phyloP scores from a whole-genome alignment of 805 yeast genomes.

The Pichia rugopelliculosa region DNA sequence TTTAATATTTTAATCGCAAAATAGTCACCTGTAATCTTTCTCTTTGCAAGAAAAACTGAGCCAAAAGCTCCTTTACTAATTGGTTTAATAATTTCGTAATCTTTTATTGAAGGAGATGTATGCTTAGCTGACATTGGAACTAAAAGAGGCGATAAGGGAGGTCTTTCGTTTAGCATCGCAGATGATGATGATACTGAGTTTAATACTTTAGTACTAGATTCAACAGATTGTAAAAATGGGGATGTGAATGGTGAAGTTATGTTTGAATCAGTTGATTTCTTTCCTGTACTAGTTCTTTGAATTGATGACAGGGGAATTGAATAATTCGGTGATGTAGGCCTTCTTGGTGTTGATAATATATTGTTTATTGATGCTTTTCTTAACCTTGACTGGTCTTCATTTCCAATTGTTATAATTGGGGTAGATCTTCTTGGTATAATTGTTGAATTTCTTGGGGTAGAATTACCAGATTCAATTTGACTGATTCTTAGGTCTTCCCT shows the following conservation, averaged over 20 bases:
- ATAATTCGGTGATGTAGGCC: slow-evolving; percentile 30
- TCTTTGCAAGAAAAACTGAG: slow-evolving; percentile 78
- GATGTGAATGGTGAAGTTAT: slow-evolving; percentile 32
- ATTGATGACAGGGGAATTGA: slow-evolving; percentile 53
- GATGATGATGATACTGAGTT: background rate
- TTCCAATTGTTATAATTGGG: slow-evolving; percentile 22
- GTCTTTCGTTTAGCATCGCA: slow-evolving; percentile 29
- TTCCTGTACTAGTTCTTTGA: slow-evolving; percentile 41
- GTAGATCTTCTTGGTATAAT: slow-evolving; percentile 18
- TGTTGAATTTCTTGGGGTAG: slow-evolving; percentile 17
- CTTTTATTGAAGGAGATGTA: slow-evolving; percentile 63
- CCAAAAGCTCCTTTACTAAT: slow-evolving; percentile 98
- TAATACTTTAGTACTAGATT: slow-evolving; percentile 15
- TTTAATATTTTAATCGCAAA: slow-evolving; percentile 89
- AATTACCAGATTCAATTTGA: slow-evolving; percentile 15
- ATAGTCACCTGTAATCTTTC: slow-evolving; percentile 85
- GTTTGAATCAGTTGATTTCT: slow-evolving; percentile 19
- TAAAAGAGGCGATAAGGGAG: slow-evolving; percentile 75
- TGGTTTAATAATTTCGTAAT: slow-evolving; percentile 86
- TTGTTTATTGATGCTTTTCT: slow-evolving; percentile 3
- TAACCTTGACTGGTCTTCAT: slow-evolving; percentile 11
- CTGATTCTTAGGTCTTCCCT: background rate
- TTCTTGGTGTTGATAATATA: slow-evolving; percentile 2
- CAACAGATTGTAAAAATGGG: slow-evolving; percentile 48
- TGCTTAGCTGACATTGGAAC: slow-evolving; percentile 57